Conservation (phyloP, 169 alveolate species). For the Eimeria acervulina region DNA sequence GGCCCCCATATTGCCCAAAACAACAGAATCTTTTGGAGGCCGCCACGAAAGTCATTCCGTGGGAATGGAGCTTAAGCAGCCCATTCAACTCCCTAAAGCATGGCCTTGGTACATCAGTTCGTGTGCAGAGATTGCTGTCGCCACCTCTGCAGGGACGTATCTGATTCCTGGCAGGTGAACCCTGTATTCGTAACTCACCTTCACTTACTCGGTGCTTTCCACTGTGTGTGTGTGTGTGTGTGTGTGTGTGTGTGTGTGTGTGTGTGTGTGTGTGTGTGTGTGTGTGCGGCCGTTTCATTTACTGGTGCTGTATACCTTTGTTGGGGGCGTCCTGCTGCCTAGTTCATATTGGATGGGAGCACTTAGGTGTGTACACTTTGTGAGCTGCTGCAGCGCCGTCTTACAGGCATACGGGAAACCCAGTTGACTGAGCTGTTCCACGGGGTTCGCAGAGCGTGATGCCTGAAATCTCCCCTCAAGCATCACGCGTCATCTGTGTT, state of each 20-base stretch:
- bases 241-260: background rate
- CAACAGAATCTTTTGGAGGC: background rate
- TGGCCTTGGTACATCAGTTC: conserved; percentile 51
- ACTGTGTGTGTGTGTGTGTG: background rate
- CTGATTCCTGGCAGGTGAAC: conserved; percentile 48
- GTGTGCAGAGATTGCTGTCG: background rate
- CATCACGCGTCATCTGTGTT: background rate
- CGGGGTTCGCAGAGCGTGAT: background rate
- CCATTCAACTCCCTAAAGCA: background rate
- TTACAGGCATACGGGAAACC: conserved; percentile 19
- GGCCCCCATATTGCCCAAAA: background rate
- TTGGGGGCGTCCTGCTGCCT: too few relatives aligned
- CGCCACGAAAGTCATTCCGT: background rate
- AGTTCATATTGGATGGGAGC: background rate
- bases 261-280: background rate
- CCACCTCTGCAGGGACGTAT: background rate
- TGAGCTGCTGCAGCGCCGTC: conserved; percentile 22
- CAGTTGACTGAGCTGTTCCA: background rate
- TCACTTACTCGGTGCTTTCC: background rate
- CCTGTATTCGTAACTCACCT: background rate
- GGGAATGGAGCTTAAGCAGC: background rate
- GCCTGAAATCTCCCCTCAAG: background rate
- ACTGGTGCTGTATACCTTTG: background rate
- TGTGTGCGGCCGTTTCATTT: background rate
- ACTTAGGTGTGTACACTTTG: background rate